A percentile compares a stretch with the other conserved stretches of the same genome.
phyloP scores from a whole-genome alignment of 129 eudicot species.

The Smallanthus sonchifolius region DNA sequence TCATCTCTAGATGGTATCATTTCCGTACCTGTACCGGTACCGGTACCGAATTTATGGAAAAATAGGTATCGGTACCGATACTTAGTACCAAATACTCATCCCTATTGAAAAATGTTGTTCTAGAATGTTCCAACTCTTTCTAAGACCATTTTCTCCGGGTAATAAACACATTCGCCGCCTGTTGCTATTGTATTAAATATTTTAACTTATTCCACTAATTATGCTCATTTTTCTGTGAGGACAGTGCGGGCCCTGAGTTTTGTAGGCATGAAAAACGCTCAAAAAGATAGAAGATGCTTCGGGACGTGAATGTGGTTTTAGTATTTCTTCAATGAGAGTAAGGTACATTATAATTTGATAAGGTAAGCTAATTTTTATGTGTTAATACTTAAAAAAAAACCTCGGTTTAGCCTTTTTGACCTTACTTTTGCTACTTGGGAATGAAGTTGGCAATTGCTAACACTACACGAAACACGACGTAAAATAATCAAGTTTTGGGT shows the following conservation, averaged over 20 bases:
- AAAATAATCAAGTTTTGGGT: too few relatives aligned
- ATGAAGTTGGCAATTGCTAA: too few relatives aligned
- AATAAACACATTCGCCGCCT: slow-evolving; percentile 3
- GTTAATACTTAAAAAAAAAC: background rate
- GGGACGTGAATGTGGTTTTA: slow-evolving; percentile 37
- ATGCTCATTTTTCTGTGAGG: slow-evolving; percentile 38
- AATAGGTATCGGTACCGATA: too few relatives aligned
- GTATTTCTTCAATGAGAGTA: too few relatives aligned
- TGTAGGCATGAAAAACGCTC: slow-evolving; percentile 19
- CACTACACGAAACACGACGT: too few relatives aligned
- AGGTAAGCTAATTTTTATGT: background rate
- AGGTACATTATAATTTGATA: slow-evolving; percentile 3
- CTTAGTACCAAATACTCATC: too few relatives aligned
- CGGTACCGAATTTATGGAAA: too few relatives aligned
- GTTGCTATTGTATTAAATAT: background rate
- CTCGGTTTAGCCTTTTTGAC: background rate
- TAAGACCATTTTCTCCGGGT: slow-evolving; percentile 49
- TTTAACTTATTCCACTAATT: background rate
- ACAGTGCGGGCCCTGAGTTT: slow-evolving; percentile 40
- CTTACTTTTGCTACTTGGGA: too few relatives aligned
- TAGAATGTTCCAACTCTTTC: slow-evolving; percentile 41
- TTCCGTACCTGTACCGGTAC: too few relatives aligned
- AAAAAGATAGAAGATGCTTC: slow-evolving; percentile 26
- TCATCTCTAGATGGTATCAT: too few relatives aligned
- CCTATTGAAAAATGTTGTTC: slow-evolving; percentile 35